A percentile compares a stretch with the other conserved stretches of the same genome.
Evolutionary conservation across 1,284 basidiomycete species (phyloP).

Genomic region (Cutaneotrichosporon cutaneum): DNA sequence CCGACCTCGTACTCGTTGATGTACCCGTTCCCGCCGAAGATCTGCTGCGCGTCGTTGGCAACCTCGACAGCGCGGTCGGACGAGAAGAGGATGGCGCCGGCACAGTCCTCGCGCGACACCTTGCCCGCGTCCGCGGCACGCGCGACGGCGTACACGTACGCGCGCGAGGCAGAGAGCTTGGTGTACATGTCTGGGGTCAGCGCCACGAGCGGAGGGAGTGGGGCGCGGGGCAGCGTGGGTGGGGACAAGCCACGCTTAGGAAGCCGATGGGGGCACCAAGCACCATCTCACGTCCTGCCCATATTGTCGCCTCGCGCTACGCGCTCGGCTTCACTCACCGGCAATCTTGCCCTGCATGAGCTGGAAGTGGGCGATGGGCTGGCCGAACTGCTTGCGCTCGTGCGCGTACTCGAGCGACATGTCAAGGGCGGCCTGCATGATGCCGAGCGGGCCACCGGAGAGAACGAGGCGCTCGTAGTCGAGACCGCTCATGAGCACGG

Average conservation of each 20-base stretch:
- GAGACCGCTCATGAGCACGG: conserved; percentile 89
- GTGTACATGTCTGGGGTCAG: conserved; percentile 80
- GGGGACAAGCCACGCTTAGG: too few relatives aligned
- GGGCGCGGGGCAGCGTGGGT: too few relatives aligned
- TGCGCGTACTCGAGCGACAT: conserved; percentile 84
- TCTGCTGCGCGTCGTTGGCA: conserved; percentile 86
- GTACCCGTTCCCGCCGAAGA: conserved; percentile 87
- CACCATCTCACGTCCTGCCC: too few relatives aligned
- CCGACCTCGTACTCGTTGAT: conserved; percentile 90
- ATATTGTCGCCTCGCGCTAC: too few relatives aligned
- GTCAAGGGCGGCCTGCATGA: conserved; percentile 95
- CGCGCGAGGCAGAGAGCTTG: conserved; percentile 78
- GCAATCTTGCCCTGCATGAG: conserved; percentile 81
- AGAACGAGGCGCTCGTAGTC: conserved; percentile 90
- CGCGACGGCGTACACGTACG: conserved; percentile 91
- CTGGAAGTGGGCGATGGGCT: conserved; percentile 86
- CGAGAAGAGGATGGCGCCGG: conserved; percentile 85
- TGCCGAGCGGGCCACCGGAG: conserved; percentile 77
- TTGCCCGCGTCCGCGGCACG: conserved; percentile 79
- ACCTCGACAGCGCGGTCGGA: conserved; percentile 88
- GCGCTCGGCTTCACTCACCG: conserved; percentile 27
- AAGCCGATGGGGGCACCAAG: too few relatives aligned
- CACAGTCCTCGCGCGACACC: conserved; percentile 85
- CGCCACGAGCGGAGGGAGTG: not conserved
- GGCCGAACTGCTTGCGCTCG: conserved; percentile 84